A percentile compares a stretch with the other conserved stretches of the same genome.
phyloP scores from a whole-genome alignment of 257 asterid genomes.

The Nicotiana knightiana region DNA sequence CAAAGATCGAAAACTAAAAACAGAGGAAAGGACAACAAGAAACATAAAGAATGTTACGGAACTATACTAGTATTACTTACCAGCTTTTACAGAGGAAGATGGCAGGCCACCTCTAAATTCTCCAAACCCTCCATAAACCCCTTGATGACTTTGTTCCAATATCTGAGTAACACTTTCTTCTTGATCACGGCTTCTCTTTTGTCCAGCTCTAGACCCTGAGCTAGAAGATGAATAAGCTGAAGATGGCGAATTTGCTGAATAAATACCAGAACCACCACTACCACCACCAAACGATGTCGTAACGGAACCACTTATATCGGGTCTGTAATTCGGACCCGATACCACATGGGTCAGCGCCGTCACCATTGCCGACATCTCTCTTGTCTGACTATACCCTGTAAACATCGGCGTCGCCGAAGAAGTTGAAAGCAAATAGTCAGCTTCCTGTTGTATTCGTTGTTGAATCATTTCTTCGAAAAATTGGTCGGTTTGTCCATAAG shows the following conservation, averaged over 20 bases:
- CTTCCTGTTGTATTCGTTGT: slow-evolving; percentile 9
- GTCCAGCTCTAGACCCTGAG: slow-evolving; percentile 69
- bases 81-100: slow-evolving; percentile 39
- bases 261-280: slow-evolving; percentile 19
- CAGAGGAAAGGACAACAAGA: background rate
- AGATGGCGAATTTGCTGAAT: slow-evolving; percentile 37
- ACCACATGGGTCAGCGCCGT: slow-evolving; percentile 54
- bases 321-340: slow-evolving; percentile 36
- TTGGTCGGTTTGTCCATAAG: background rate
- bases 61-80: slow-evolving; percentile 22
- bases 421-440: slow-evolving; percentile 29
- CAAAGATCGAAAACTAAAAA: background rate
- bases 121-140: slow-evolving; percentile 26
- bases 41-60: background rate
- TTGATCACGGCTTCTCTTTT: slow-evolving; percentile 57
- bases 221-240: slow-evolving; percentile 59
- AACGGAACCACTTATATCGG: slow-evolving; percentile 20
- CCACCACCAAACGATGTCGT: slow-evolving; percentile 18
- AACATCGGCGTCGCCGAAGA: slow-evolving; percentile 26
- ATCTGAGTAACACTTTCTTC: slow-evolving; percentile 32
- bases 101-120: slow-evolving; percentile 26
- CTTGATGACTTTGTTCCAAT: slow-evolving; percentile 20
- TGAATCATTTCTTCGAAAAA: slow-evolving; percentile 17
- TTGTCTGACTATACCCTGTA: slow-evolving; percentile 26
- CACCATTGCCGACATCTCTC: slow-evolving; percentile 70